Conservation (phyloP, 2,329 filamentous ascomycete species). For the Trichophyton verrucosum region DNA sequence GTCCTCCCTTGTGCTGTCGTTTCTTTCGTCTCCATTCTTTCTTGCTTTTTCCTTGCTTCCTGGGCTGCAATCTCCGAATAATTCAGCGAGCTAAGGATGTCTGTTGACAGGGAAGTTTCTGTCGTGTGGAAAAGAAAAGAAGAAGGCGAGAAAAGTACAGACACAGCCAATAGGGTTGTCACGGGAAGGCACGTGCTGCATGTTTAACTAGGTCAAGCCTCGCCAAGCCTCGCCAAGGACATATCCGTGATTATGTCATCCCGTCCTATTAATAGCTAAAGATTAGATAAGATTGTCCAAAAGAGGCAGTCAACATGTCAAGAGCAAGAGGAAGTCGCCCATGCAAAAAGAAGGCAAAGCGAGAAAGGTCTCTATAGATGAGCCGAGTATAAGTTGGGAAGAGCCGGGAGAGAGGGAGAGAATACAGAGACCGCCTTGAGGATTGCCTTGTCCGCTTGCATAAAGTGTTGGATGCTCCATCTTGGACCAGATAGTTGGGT, state of each 20-base stretch:
- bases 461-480: neutral
- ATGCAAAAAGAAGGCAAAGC: neutral
- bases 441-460: neutral
- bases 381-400: neutral
- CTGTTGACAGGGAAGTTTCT: neutral
- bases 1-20: neutral
- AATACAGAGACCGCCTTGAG: neutral
- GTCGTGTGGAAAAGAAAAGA: neutral
- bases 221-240: neutral
- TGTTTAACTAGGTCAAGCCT: neutral
- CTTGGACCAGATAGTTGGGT: neutral
- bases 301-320: neutral
- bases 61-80: neutral
- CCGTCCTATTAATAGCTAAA: neutral
- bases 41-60: neutral
- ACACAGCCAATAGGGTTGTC: neutral
- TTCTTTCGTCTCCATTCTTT: neutral
- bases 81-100: too few species aligned
- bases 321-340: neutral
- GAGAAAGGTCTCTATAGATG: neutral
- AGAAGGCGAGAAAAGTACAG: neutral
- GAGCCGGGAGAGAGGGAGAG: neutral
- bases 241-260: neutral
- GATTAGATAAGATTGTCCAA: neutral
- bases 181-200: neutral